These are phyloP conservation scores for Neurospora sublineolata DNA, from an alignment of 495 filamentous ascomycete genomes.

Conservation along the genomic window DNA sequence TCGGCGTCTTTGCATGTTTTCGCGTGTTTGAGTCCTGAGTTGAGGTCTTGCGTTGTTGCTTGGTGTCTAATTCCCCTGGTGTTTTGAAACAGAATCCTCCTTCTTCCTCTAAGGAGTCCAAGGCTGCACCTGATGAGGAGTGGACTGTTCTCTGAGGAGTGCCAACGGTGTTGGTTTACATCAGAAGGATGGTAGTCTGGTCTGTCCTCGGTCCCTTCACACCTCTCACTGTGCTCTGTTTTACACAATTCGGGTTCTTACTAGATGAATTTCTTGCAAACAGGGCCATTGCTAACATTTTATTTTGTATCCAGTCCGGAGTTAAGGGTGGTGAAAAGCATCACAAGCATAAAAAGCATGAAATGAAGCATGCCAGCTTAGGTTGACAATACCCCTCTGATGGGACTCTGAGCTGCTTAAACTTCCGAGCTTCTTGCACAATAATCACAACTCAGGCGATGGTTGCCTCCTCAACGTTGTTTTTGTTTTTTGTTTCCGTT, in stretches of 20 bases:
- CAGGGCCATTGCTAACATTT: not conserved
- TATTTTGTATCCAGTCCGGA: not conserved
- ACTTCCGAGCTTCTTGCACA: not conserved
- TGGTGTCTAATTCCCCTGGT: not conserved
- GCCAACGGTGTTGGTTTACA: not conserved
- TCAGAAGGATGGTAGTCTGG: not conserved
- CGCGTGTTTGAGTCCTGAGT: not conserved
- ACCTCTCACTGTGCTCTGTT: no score
- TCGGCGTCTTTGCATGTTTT: not conserved
- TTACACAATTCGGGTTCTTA: no score
- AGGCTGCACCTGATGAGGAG: not conserved
- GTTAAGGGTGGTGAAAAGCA: no score
- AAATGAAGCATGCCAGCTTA: no score
- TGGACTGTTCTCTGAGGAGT: not conserved
- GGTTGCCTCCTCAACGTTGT: not conserved
- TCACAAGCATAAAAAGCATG: no score
- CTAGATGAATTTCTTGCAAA: no score
- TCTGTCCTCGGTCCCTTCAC: no score
- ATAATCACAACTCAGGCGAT: not conserved
- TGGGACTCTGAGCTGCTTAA: no score
- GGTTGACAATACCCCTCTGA: no score
- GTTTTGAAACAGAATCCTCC: not conserved
- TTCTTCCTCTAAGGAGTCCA: not conserved
- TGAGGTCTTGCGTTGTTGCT: conserved; percentile 1
- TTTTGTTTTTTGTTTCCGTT: not conserved